These are phyloP conservation scores for Alternaria hordeiaustralica DNA, from an alignment of 2,329 filamentous ascomycete genomes.

Conservation along the genomic window DNA sequence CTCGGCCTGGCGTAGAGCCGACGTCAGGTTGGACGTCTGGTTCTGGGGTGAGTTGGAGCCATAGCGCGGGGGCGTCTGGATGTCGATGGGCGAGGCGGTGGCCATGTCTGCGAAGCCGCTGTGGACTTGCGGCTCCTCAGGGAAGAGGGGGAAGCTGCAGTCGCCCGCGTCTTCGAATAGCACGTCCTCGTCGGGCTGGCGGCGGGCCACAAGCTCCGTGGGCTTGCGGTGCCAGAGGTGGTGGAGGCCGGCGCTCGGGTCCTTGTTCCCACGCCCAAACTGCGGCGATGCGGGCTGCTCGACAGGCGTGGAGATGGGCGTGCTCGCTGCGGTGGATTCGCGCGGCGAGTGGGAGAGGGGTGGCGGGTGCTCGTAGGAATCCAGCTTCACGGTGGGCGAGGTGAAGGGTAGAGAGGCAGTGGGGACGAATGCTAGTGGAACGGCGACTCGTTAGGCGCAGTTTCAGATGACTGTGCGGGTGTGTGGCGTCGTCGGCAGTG, in stretches of 20 bases:
- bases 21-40: constrained; percentile 69
- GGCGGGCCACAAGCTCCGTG: constrained; percentile 41
- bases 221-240: constrained; percentile 56
- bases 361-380: constrained; percentile 60
- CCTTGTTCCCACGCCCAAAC: constrained; percentile 52
- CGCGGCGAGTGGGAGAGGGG: constrained; percentile 61
- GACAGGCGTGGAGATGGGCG: constrained; percentile 54
- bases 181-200: constrained; percentile 42
- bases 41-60: constrained; percentile 66
- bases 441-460: constrained; percentile 14
- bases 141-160: constrained; percentile 50
- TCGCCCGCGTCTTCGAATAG: constrained; percentile 52
- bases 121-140: constrained; percentile 37
- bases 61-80: constrained; percentile 60
- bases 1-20: constrained; percentile 61
- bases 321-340: constrained; percentile 60
- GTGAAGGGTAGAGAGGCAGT: constrained; percentile 6
- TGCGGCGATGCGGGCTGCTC: constrained; percentile 51
- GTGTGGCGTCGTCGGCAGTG: neutral
- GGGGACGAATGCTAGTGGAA: constrained; percentile 11
- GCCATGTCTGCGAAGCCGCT: constrained; percentile 55
- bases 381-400: constrained; percentile 57
- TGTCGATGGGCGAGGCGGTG: constrained; percentile 65
- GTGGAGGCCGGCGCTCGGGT: constrained; percentile 40
- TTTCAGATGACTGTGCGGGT: constrained; percentile 14